Base-by-base conservation (phyloP, 176 grass and related monocot species). In the Oryza meyeriana region DNA sequence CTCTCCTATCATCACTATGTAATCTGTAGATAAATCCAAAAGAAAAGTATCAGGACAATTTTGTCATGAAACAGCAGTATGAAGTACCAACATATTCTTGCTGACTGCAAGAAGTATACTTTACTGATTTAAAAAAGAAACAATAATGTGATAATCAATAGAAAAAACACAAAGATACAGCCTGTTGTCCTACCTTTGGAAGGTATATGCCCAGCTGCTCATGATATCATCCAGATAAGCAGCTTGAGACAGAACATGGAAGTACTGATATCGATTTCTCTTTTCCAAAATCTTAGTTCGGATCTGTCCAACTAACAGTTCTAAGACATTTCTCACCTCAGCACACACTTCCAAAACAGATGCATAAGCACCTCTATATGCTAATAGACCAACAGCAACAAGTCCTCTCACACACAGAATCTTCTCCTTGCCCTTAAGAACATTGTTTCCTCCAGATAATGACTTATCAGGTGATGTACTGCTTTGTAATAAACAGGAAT, bases 271-370 rank as follows among this genome's bases (percentile, higher is more conserved):
- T 69, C 50, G 71, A 77, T 81, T 86, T 87, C 55, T 98, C 82
- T 89, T 89, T 75, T 87, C 92, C 79, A 91, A 86, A 82, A 95
- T 81, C 86, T 90, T 95, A 75, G 72, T 79, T 52, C 69, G 88
- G 76, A 98, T 90, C 76, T 90, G 76, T 83, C 71, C 82, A 79
- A 89, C 88, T 81, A 98, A 89, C 68, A 95, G 78, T 80, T 93
- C 92, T 78, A 98, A 93, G 22, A 98, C 95, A 72, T 84, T 95
- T 86, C 95, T 98, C 69, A 98, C 90, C 64, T 93, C 95, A 86
- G 58, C 66, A 64, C 84, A 98, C 28, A 98, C 88, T 87, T 98
- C 86, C 78, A 83, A 89, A 70, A 92, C 82, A 78, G 95, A 95
- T 52, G 27, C 85, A 59, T 98, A 98, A 14, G 74, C 73, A 81